A percentile compares a stretch with the other conserved stretches of the same genome.
phyloP scores from a whole-genome alignment of 2,329 filamentous ascomycete species.

The Parastagonospora avenae region DNA sequence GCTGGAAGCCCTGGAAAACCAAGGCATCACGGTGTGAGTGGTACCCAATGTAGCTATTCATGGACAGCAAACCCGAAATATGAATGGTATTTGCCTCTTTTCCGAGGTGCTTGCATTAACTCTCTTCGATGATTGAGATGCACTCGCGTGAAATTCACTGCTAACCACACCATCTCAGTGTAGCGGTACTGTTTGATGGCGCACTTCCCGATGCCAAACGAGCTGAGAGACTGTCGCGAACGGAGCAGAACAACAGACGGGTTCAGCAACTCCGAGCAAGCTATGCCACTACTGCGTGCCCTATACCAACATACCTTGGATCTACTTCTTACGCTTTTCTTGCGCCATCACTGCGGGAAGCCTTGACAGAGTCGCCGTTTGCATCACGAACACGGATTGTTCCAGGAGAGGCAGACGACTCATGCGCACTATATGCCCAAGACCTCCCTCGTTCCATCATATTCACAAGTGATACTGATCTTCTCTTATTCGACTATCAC shows the following conservation, averaged over 20 bases:
- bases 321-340: constrained; percentile 68
- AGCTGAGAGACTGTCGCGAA: constrained; percentile 64
- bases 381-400: constrained; percentile 62
- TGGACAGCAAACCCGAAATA: no score
- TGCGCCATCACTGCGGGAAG: constrained; percentile 77
- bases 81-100: no score
- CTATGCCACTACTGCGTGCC: constrained; percentile 30
- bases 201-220: constrained; percentile 73
- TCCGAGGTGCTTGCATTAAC: no score
- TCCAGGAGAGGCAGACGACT: constrained; percentile 83
- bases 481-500: constrained; percentile 76
- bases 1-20: constrained; percentile 63
- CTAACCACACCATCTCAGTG: constrained; percentile 14
- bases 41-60: constrained; percentile 1
- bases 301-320: constrained; percentile 34
- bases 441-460: constrained; percentile 63
- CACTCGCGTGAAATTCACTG: no score
- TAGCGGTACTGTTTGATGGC: constrained; percentile 84
- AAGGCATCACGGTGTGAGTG: constrained; percentile 67
- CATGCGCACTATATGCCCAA: constrained; percentile 72
- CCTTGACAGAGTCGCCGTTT: constrained; percentile 57
- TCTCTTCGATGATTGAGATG: no score
- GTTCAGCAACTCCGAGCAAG: constrained; percentile 57
- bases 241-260: constrained; percentile 62
- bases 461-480: constrained; percentile 85